These are phyloP conservation scores for Otatea glauca DNA, from an alignment of 176 grass and related monocot genomes.

Conservation along the genomic window DNA sequence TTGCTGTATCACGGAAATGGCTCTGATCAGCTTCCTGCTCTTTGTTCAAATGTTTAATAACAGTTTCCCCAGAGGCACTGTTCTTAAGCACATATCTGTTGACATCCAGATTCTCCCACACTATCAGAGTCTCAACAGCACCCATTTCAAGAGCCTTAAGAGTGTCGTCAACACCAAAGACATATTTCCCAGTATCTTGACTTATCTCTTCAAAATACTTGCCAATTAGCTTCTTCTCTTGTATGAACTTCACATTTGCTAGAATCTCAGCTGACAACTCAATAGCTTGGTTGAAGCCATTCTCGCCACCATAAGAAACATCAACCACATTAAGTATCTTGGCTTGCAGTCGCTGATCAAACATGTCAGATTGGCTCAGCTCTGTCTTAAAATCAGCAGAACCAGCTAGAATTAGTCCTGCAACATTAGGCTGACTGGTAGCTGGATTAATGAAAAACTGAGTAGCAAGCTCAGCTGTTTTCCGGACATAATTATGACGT, in stretches of 20 bases:
- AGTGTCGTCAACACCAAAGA: constrained; percentile 59
- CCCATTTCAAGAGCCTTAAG: constrained; percentile 64
- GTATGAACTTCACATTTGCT: constrained; percentile 60
- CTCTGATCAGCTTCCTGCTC: constrained; percentile 56
- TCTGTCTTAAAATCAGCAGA: constrained; percentile 67
- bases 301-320: constrained; percentile 61
- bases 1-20: constrained; percentile 45
- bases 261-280: constrained; percentile 62
- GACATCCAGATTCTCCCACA: constrained; percentile 61
- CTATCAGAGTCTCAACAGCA: constrained; percentile 61
- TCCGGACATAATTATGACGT: constrained; percentile 59
- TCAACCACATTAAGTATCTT: constrained; percentile 65
- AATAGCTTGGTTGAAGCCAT: constrained; percentile 64
- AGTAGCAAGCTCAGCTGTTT: constrained; percentile 63
- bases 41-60: constrained; percentile 59
- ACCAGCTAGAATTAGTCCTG: constrained; percentile 59
- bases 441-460: constrained; percentile 60
- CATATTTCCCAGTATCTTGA: constrained; percentile 64
- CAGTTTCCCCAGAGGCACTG: constrained; percentile 35
- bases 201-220: constrained; percentile 66
- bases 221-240: constrained; percentile 60
- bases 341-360: constrained; percentile 52
- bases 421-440: constrained; percentile 62
- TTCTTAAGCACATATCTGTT: constrained; percentile 58
- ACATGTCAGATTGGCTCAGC: constrained; percentile 61